phyloP scores from a whole-genome alignment of 345 rosid genomes.

The Salix viminalis region DNA sequence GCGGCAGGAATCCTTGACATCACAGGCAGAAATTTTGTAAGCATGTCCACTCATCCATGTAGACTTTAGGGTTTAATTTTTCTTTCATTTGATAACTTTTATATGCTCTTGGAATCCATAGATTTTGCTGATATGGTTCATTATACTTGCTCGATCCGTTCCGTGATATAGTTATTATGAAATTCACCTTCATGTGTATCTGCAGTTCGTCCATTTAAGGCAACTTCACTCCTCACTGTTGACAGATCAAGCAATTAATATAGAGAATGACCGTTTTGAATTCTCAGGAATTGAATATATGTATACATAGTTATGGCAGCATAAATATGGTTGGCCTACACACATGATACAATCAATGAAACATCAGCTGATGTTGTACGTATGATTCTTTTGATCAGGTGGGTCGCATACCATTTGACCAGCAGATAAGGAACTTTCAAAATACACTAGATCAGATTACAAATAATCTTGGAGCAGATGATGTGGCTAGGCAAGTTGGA shows the following conservation, averaged over 20 bases:
- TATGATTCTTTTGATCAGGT: constrained; percentile 38
- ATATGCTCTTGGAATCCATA: not conserved
- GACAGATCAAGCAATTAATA: not conserved
- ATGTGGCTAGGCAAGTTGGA: constrained; percentile 44
- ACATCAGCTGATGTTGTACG: not conserved
- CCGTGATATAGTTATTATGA: not conserved
- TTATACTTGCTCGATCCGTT: not conserved
- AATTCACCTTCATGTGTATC: not conserved
- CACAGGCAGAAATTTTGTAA: constrained; percentile 92
- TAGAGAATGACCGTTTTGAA: not conserved
- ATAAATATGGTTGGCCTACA: not conserved
- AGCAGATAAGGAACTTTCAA: constrained; percentile 78
- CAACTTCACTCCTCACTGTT: not conserved
- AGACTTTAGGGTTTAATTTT: not conserved
- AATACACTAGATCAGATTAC: constrained; percentile 68
- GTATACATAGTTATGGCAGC: not conserved
- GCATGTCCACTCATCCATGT: constrained; percentile 3
- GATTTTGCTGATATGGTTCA: not conserved
- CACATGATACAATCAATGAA: not conserved
- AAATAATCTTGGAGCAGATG: constrained; percentile 50
- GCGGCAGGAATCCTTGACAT: constrained; percentile 90
- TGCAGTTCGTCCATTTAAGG: not conserved
- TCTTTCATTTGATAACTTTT: not conserved
- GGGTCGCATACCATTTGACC: constrained; percentile 79
- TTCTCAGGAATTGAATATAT: not conserved